A percentile compares a stretch with the other conserved stretches of the same genome.
These are phyloP conservation scores for Fusarium nanum DNA, from an alignment of 2,329 filamentous ascomycete genomes.

Conservation along the genomic window DNA sequence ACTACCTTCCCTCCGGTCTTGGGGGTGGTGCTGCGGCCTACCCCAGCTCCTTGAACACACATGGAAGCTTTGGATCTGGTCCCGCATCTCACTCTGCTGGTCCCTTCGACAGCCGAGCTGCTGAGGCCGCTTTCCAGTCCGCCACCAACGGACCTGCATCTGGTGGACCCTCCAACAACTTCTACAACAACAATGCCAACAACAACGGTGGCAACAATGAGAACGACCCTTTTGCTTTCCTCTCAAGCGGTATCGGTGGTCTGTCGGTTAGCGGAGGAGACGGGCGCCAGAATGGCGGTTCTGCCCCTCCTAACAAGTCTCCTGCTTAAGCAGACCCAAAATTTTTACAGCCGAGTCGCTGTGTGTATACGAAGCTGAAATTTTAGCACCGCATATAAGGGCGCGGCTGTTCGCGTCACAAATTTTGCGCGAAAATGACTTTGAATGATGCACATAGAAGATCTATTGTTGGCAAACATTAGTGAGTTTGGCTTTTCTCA, in stretches of 20 bases:
- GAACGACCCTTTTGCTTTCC: constrained; percentile 83
- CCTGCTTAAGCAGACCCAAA: constrained; percentile 60
- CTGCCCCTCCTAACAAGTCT: constrained; percentile 68
- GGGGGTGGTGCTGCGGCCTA: constrained; percentile 77
- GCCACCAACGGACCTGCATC: constrained; percentile 84
- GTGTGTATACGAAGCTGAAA: constrained; percentile 46
- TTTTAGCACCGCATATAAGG: constrained; percentile 35
- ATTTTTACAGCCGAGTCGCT: constrained; percentile 41
- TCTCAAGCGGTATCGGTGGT: constrained; percentile 77
- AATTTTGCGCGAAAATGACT: constrained; percentile 49
- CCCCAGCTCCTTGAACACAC: constrained; percentile 81
- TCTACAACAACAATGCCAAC: constrained; percentile 69
- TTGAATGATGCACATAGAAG: constrained; percentile 60
- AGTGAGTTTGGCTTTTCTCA: constrained; percentile 57
- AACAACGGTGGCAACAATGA: constrained; percentile 72
- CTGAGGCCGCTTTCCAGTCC: constrained; percentile 93
- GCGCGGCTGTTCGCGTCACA: constrained; percentile 44
- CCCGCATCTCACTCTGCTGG: constrained; percentile 84
- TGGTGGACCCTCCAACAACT: constrained; percentile 72
- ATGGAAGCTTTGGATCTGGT: constrained; percentile 74
- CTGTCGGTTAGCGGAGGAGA: constrained; percentile 77
- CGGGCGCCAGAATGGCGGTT: constrained; percentile 70
- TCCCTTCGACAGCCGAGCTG: constrained; percentile 91
- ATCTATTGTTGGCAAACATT: constrained; percentile 59
- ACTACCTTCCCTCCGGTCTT: constrained; percentile 89